Percentiles rank a stretch among this genome's conserved stretches.
These are phyloP conservation scores for Clarireedia sp. DNA, from an alignment of 2,329 filamentous ascomycete genomes.

Conservation along the genomic window DNA sequence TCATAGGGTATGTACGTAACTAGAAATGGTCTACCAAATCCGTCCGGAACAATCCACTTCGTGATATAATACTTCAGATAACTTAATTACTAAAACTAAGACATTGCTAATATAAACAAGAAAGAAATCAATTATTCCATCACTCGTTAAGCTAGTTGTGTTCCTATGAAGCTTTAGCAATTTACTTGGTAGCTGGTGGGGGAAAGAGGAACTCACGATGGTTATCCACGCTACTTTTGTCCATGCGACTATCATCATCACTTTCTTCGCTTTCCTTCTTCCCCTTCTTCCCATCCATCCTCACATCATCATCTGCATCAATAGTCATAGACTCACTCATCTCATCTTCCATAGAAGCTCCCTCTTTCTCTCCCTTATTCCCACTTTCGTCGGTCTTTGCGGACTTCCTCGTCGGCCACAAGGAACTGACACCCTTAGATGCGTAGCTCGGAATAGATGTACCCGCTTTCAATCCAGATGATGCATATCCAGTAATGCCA, in stretches of 20 bases:
- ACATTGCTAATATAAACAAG: neutral
- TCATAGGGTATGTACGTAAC: neutral
- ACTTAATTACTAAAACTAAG: neutral
- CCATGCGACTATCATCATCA: neutral
- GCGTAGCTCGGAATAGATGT: conserved; percentile 4
- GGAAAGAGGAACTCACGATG: neutral
- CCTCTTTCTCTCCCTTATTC: neutral
- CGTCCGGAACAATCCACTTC: too few relatives aligned
- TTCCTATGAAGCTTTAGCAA: neutral
- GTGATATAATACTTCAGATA: neutral
- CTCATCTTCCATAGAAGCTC: neutral
- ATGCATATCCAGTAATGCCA: neutral
- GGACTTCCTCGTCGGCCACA: neutral
- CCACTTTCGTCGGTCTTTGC: neutral
- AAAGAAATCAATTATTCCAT: neutral
- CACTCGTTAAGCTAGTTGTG: neutral
- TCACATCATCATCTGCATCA: conserved; percentile 8
- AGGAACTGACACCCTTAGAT: conserved; percentile 4
- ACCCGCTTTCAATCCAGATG: conserved; percentile 1
- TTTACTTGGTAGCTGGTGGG: neutral
- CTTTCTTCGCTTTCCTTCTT: neutral
- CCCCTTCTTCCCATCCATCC: neutral
- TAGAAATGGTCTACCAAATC: neutral
- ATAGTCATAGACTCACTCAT: neutral
- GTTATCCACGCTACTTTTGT: conserved; percentile 1